phyloP scores from a whole-genome alignment of 805 yeast species.

The Kregervanrija delftensis region DNA sequence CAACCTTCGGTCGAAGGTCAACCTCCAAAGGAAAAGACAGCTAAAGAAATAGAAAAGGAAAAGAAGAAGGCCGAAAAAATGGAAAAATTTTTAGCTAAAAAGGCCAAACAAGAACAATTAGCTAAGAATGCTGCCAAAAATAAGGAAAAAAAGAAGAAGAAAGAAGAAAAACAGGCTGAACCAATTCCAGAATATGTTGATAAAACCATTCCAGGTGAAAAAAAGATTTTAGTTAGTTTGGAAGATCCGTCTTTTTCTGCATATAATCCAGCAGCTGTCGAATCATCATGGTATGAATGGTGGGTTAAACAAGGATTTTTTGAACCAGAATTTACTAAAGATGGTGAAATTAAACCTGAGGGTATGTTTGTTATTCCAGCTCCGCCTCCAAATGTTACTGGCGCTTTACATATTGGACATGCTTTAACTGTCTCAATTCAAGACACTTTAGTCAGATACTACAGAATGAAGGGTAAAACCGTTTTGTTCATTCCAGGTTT shows the following conservation, averaged over 20 bases:
- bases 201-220: conserved; percentile 80
- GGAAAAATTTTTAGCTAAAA: conserved; percentile 68
- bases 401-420: conserved; percentile 98
- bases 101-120: conserved; percentile 63
- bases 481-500: conserved; percentile 92
- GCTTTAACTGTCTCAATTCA: conserved; percentile 94
- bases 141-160: conserved; percentile 51
- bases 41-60: conserved; percentile 68
- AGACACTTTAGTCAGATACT: conserved; percentile 85
- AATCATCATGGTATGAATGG: conserved; percentile 97
- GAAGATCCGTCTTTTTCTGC: conserved; percentile 94
- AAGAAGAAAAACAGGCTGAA: conserved; percentile 62
- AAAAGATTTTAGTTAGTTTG: conserved; percentile 77
- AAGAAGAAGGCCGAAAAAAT: conserved; percentile 52
- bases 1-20: conserved; percentile 38
- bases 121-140: conserved; percentile 38
- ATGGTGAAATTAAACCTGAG: conserved; percentile 72
- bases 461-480: conserved; percentile 96
- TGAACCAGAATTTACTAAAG: conserved; percentile 73
- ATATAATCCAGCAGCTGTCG: conserved; percentile 87
- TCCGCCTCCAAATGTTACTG: conserved; percentile 99
- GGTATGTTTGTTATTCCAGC: conserved; percentile 90
- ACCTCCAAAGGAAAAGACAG: conserved; percentile 35
- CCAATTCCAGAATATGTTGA: conserved; percentile 84
- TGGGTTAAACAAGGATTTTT: conserved; percentile 87